Evolutionary conservation across 1,284 basidiomycete genomes (phyloP), one percentile per base, ranked within the genome.

Genomic region (Ceratobasidium sp.): DNA sequence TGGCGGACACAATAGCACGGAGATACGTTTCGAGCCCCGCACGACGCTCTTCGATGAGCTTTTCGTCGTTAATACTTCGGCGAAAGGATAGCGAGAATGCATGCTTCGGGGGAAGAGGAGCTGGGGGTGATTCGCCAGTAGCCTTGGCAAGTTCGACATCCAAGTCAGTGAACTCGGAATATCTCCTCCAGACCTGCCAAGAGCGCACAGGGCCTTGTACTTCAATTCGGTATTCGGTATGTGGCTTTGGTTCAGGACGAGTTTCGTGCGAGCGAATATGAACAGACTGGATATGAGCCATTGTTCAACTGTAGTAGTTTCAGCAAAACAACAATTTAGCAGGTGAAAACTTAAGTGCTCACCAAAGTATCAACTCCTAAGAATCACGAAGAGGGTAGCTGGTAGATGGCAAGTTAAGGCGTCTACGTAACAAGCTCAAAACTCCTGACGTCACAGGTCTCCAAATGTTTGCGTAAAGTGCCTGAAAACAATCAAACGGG

Each of bases 161-260:
- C 28, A 99, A 90, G 79, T 94, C 91, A 80, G 90, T 90, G 85
- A 99, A 98, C 83, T 98, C 96, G 54, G 94, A 97, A 85, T 98
- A 98, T 74, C 97, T 93, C 77, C 93, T 88, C 89, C 93, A 94
- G 86, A 98, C 94, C 58, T 92, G 90, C 96, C 96, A 98, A 82
- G 94, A 92, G 78, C 93, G 91, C 28, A 95, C 92, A 77, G 94
- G 90, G 17, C 92, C 92, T 81, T 91, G 90, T 78, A 97, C 90
- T 78, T 92, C 88, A 81, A 97, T 92, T 77, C 88, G 88, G 84
- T 93, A 97, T 80, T 93, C 94, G 77, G 88, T 87, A 82, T 96
- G 94, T n/a, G 90, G 84, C 81, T 91, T 92, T 80, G 93, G 91
- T 13, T 66, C 69, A 28, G 53, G 31, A 17, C 78, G 77, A 20